These are phyloP conservation scores for Microcyclospora pomicola DNA, from an alignment of 2,329 filamentous ascomycete genomes.

Conservation along the genomic window DNA sequence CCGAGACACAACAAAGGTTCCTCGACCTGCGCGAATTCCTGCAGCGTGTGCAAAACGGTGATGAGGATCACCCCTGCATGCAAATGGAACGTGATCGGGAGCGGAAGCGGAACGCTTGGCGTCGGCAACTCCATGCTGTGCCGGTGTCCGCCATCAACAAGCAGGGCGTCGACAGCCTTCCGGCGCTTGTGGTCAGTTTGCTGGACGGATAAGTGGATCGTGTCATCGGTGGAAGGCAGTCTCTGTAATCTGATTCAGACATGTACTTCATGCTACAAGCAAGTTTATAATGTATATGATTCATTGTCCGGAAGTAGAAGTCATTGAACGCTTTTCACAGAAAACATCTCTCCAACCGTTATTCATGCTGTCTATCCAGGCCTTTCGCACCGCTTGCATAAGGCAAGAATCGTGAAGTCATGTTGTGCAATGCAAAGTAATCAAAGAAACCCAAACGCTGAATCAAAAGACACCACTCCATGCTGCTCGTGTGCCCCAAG, in stretches of 20 bases:
- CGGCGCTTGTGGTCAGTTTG: constrained; percentile 58
- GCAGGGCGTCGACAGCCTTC: constrained; percentile 64
- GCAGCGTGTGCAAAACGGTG: constrained; percentile 46
- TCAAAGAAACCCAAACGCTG: no score
- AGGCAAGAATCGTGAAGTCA: no score
- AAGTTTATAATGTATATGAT: no score
- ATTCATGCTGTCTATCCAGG: no score
- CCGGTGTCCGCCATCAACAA: constrained; percentile 83
- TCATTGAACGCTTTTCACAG: no score
- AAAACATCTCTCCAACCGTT: no score
- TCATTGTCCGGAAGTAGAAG: no score
- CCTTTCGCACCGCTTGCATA: no score
- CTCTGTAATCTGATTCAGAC: not conserved
- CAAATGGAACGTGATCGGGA: constrained; percentile 27
- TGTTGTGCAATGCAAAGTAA: no score
- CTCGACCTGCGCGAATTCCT: constrained; percentile 56
- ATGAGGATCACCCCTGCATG: constrained; percentile 48
- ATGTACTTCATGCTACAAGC: not conserved
- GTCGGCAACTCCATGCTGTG: constrained; percentile 45
- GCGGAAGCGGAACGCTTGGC: constrained; percentile 48
- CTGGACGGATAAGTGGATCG: constrained; percentile 32
- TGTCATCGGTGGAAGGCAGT: not conserved
- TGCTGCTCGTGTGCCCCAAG: no score
- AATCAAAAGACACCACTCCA: no score
- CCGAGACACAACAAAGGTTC: constrained; percentile 68